Base-by-base conservation (phyloP, 495 filamentous ascomycete species). In the Aspergillus bertholletiae region DNA sequence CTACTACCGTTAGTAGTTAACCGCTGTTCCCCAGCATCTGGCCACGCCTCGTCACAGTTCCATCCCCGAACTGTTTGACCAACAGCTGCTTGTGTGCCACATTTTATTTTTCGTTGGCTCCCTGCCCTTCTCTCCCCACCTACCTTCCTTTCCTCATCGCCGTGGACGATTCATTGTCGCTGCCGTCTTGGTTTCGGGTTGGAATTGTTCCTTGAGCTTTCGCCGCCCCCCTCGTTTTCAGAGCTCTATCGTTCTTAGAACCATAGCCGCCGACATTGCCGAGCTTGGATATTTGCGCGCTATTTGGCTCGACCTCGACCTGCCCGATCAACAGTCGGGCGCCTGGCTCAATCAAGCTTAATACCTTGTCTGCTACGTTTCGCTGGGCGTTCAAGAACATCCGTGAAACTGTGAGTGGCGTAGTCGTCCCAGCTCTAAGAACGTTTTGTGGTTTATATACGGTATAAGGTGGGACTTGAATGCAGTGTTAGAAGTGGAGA, bases 1-100 rank as follows among this genome's bases (percentile, higher is more conserved):
- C 53, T 53, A 62, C 37, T n/a, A n/a, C n/a, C n/a, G n/a, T 53
- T 51, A 51, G 4, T 32, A 54, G 49, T 54, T 67, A 68, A 57
- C 66, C 62, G 65, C 61, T 52, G 28, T 34, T 43, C 46, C 52
- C 52, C 56, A 49, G 53, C 46, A 51, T 51, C 48, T 39, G 45
- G 54, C 56, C 54, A 54, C 52, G 53, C 54, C 51, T 41, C 27
- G 27, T 46, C 57, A 21, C 46, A 49, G 46, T 43, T 22, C 39
- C 39, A 43, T 18, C 39, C 20, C 39, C 39, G 20, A 43, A 43
- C 46, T 49, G 46, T 34, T 35, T 32, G 28, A 23, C 46, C 46
- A 49, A 49, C 46, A 15, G 37, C 17, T 30, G 13, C 26, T 26
- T 17, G 13, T 26, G 32, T 18, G 23, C 22, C 22, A 22, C 20